Base-by-base conservation (phyloP, 2,329 filamentous ascomycete genomes). In the Fusarium pseudograminearum region DNA sequence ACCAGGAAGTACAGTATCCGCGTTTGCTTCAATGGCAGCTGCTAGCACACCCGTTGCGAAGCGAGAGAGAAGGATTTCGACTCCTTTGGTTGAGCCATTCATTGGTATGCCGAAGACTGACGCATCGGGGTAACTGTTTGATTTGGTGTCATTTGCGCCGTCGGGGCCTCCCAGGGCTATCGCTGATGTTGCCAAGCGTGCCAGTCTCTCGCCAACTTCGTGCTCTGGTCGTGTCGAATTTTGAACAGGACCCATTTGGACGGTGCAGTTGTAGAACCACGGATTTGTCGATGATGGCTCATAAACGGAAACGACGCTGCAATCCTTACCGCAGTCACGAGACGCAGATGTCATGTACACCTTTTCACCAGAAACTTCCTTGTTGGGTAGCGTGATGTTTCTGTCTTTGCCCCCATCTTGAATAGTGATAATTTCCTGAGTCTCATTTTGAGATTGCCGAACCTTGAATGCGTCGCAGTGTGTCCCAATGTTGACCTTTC, bases 261-360 rank as follows among this genome's bases (percentile, higher is more conserved):
- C 15, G 3, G 60, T 72, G 31, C 70, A 73, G 26, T 63, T 51
- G 11, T 73, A 72, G 20, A 59, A 70, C 69, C 70, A 73, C 0
- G 69, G 58, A 1, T 57, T 22, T 6, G 50, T 60, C 1, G 30
- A 33, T 0, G 70, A 73, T 2, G 61, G 44, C n/a, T 73, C 70
- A 10, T 65, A 62, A 1, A 52, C 66, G 0, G 34, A 57, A 4
- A 71, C 3, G 5, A 53, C 26, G 8, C 70, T 73, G 18, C 67
- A 73, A 2, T 59, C 61, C 3, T 30, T 18, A 0, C 67, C 70
- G 1, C 70, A 73, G 1, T 11, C 31, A 1, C 44, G 16, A 3
- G 57, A 24, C 0, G 24, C 42, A n/a, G 69, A 59, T 5, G 67
- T 66, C 53, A 70, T 64, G 24, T 58, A 73, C 0, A 42, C 40